Conservation (phyloP, 495 filamentous ascomycete species). For the Chaetomium cochliodes region DNA sequence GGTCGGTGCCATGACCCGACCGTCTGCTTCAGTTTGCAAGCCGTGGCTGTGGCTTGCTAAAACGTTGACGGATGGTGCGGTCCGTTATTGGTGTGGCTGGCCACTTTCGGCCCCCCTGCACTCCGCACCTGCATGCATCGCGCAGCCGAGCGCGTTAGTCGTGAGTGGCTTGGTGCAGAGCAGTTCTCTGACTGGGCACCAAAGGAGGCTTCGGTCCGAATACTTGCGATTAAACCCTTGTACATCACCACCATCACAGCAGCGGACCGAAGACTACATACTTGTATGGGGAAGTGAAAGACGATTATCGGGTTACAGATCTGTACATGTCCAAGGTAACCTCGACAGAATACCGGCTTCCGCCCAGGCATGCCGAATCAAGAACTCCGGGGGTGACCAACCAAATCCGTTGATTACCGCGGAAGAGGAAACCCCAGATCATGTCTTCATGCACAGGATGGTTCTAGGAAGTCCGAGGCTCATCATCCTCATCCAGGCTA, state of each 20-base stretch:
- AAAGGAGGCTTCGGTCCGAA: slow-evolving; percentile 33
- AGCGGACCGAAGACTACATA: background rate
- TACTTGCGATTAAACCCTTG: slow-evolving; percentile 29
- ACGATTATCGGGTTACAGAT: background rate
- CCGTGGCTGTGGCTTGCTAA: background rate
- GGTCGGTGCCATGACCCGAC: background rate
- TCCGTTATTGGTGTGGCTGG: slow-evolving; percentile 13
- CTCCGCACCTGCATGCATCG: slow-evolving; percentile 24
- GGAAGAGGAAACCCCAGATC: background rate
- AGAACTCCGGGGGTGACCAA: background rate
- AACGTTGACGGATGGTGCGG: background rate
- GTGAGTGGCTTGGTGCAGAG: slow-evolving; percentile 19
- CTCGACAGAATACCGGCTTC: background rate
- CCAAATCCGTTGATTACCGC: background rate
- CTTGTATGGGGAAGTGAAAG: background rate
- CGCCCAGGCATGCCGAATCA: background rate
- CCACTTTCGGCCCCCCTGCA: background rate
- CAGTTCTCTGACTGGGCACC: slow-evolving; percentile 14
- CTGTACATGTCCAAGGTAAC: no score
- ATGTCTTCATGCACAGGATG: no score
- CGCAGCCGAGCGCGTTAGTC: slow-evolving; percentile 16
- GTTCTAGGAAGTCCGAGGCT: no score
- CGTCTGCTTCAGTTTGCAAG: background rate
- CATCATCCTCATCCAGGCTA: no score
- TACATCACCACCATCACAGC: background rate